Conservation (phyloP, 1,139 yeast genomes). For the Pichia sp. region DNA sequence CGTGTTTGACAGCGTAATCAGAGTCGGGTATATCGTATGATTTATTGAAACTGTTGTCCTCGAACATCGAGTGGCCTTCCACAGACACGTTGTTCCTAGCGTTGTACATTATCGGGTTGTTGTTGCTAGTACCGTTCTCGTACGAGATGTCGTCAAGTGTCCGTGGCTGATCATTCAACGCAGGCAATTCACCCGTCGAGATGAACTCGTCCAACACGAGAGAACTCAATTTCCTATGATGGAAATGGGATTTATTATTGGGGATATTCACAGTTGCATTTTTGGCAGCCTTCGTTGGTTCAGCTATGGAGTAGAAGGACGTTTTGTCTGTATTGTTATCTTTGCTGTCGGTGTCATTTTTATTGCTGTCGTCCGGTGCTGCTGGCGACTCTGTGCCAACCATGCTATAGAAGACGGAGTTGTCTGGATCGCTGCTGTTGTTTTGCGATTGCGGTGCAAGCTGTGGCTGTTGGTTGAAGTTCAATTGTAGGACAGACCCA, state of each 20-base stretch:
- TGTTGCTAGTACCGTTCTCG: not conserved
- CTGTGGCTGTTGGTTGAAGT: conserved; percentile 8
- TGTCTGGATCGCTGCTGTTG: conserved; percentile 1
- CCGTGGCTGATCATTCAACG: conserved; percentile 7
- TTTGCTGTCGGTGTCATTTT: not conserved
- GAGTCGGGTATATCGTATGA: conserved; percentile 15
- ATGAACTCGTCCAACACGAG: conserved; percentile 28
- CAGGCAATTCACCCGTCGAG: conserved; percentile 27
- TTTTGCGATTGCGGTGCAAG: conserved; percentile 2
- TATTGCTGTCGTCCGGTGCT: not conserved
- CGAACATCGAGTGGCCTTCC: conserved; percentile 18
- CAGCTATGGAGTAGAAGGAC: conserved; percentile 12
- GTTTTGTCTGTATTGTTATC: not conserved
- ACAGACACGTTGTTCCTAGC: not conserved
- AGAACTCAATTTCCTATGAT: conserved; percentile 24
- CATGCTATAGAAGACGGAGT: conserved; percentile 6
- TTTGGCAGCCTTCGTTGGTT: conserved; percentile 18
- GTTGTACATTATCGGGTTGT: conserved; percentile 1
- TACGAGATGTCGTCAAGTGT: not conserved
- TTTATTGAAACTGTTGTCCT: conserved; percentile 6
- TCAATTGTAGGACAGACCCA: conserved; percentile 10
- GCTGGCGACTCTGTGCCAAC: not conserved
- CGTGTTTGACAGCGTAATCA: conserved; percentile 9
- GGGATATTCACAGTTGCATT: conserved; percentile 1
- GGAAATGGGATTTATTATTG: conserved; percentile 17